These are phyloP conservation scores for bread wheat (Triticum aestivum) DNA, from an alignment of 176 grass and related monocot species.

Conservation along the genomic window DNA sequence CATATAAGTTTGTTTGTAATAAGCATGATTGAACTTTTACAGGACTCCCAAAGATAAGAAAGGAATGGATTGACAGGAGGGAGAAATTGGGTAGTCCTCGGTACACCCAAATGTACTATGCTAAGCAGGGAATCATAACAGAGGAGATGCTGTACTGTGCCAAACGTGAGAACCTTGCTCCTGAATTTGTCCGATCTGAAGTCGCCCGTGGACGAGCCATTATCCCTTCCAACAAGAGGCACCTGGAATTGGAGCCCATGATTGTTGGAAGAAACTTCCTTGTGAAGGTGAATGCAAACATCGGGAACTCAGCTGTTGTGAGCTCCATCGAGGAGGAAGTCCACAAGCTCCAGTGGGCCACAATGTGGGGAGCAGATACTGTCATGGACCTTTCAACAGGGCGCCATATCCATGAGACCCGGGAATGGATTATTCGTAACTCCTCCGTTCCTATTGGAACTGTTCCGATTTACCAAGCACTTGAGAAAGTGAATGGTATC, in stretches of 20 bases:
- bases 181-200: slow-evolving; percentile 91
- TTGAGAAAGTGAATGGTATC: slow-evolving; percentile 97
- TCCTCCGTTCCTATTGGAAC: slow-evolving; percentile 93
- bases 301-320: slow-evolving; percentile 89
- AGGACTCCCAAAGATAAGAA: slow-evolving; percentile 96
- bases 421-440: slow-evolving; percentile 95
- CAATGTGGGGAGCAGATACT: slow-evolving; percentile 99
- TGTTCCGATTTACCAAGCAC: slow-evolving; percentile 96
- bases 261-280: slow-evolving; percentile 98
- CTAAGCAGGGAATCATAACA: slow-evolving; percentile 90
- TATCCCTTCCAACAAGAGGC: slow-evolving; percentile 93
- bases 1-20: neutral
- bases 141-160: slow-evolving; percentile 98
- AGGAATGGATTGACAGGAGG: slow-evolving; percentile 92
- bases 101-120: slow-evolving; percentile 97
- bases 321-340: slow-evolving; percentile 98
- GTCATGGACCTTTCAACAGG: slow-evolving; percentile 99
- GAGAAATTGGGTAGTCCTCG: slow-evolving; percentile 66
- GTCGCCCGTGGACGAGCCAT: slow-evolving; percentile 91
- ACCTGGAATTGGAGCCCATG: slow-evolving; percentile 97
- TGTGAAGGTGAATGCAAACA: slow-evolving; percentile 97
- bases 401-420: slow-evolving; percentile 94
- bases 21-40: slow-evolving; percentile 11
- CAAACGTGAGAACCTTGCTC: slow-evolving; percentile 81
- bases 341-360: slow-evolving; percentile 98